Base-by-base conservation (phyloP, 352 stramenopile species). In the Blastocystis sp. region DNA sequence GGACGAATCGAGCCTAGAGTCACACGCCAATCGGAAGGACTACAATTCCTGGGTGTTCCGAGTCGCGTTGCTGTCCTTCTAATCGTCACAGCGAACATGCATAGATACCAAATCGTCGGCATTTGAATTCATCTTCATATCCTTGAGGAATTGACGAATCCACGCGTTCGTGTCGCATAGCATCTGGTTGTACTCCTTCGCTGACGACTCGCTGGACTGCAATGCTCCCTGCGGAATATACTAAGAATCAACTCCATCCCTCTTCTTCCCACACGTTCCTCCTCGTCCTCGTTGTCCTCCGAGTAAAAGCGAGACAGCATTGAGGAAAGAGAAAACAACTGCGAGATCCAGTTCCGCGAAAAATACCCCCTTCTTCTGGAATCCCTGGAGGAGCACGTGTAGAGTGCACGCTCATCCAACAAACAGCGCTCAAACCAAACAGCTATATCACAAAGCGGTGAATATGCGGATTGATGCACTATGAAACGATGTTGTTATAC, bases 31-130 rank as follows among this genome's bases (percentile, higher is more conserved):
- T 0, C 29, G 16, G 51, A 35, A 41, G 13, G 2, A 2, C 1
- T 24, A 85, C 74, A 85, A 67, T 51, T 85, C 41, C 29, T 85
- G 74, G 4, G 60, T 62, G 66, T 85, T 85, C 37, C 60, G 16
- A 9, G 74, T 85, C 21, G 50, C 74, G 1, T 85, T 39, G 39
- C 26, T 66, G 70, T 67, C 50, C 26, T 59, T 29, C 74, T 85
- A 85, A 10, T 6, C n/a, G 29, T 85, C 29, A 85, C 1, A 41
- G 29, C 51, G 45, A 2, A 26, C 26, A 39, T n/a, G n/a, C 1
- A 37, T 0, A 66, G 1, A 66, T 59, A 85, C 74, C 33, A 85
- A 29, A 2, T 62, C 55, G 2, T 85, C 60, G 35, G 26, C 63
- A 55, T 85, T 39, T 19, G 29, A 39, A 16, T 69, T 59, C 21